Conservation (phyloP, 1,284 basidiomycete genomes). For the Dichomitus squalens region DNA sequence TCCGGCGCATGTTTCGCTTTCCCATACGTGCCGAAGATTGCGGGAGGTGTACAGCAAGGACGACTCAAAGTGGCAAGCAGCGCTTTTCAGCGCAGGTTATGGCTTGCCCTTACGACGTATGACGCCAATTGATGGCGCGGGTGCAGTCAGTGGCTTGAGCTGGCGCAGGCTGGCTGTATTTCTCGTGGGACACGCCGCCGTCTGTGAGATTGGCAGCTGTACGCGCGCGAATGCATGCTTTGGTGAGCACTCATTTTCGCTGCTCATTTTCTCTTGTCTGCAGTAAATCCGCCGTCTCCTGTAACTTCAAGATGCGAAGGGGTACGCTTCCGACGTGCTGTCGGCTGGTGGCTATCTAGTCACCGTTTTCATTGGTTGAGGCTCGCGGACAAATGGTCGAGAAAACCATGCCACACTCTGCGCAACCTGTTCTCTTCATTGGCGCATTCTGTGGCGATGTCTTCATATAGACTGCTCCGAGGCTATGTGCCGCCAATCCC, state of each 20-base stretch:
- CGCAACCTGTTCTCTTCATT: neutral
- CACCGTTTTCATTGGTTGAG: neutral
- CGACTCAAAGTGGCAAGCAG: constrained; percentile 32
- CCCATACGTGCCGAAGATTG: constrained; percentile 30
- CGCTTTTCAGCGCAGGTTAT: constrained; percentile 33
- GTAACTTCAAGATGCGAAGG: too few relatives aligned
- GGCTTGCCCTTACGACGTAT: constrained; percentile 31
- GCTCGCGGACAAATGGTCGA: neutral
- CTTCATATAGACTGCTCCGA: too few relatives aligned
- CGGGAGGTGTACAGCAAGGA: constrained; percentile 31
- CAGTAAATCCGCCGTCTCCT: too few relatives aligned
- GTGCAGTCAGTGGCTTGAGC: constrained; percentile 5
- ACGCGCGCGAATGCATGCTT: constrained; percentile 32
- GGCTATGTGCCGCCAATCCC: neutral
- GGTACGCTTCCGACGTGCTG: neutral
- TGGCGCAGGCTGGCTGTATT: constrained; percentile 31
- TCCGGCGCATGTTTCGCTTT: constrained; percentile 31
- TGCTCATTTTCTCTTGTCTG: neutral
- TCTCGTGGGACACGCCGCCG: constrained; percentile 27
- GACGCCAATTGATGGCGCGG: neutral
- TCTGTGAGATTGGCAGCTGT: constrained; percentile 37
- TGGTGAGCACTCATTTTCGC: constrained; percentile 24
- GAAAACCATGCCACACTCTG: neutral
- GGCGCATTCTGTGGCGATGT: too few relatives aligned
- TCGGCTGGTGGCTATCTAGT: neutral